Conservation (phyloP, 805 yeast genomes). For the Barnettozyma salicaria region DNA sequence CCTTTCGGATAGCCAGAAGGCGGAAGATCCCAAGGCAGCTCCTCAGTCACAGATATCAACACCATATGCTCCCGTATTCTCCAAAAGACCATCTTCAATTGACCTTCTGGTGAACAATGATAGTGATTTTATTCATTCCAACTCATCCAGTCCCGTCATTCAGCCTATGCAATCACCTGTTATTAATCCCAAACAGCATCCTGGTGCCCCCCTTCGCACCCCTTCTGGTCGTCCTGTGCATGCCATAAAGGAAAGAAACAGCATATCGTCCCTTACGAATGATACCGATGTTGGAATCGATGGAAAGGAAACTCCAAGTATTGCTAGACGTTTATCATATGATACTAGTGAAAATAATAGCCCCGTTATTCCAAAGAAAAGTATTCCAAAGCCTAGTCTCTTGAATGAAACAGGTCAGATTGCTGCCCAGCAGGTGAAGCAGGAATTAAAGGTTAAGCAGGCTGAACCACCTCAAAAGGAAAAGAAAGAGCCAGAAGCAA, state of each 20-base stretch:
- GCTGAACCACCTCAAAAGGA: too few relatives aligned
- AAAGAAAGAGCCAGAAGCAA: slow-evolving; percentile 2
- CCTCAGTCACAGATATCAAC: too few relatives aligned
- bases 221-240: slow-evolving; percentile 5
- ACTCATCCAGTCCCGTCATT: slow-evolving; percentile 7
- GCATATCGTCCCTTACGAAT: slow-evolving; percentile 34
- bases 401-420: slow-evolving; percentile 14
- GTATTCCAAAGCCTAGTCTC: slow-evolving; percentile 11
- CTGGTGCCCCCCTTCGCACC: slow-evolving; percentile 7
- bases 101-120: slow-evolving; percentile 19
- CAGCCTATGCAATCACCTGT: slow-evolving; percentile 14
- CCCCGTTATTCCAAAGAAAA: slow-evolving; percentile 22
- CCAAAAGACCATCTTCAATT: slow-evolving; percentile 18
- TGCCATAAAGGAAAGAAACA: slow-evolving; percentile 18
- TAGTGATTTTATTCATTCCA: slow-evolving; percentile 1
- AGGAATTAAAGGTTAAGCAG: neutral
- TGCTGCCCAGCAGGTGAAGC: slow-evolving; percentile 5
- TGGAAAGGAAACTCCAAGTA: slow-evolving; percentile 35
- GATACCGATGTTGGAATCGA: slow-evolving; percentile 39
- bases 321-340: slow-evolving; percentile 27
- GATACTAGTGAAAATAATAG: slow-evolving; percentile 23
- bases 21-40: neutral
- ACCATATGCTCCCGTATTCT: slow-evolving; percentile 7
- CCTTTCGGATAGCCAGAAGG: slow-evolving; percentile 11
- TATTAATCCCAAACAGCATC: slow-evolving; percentile 2